Percentiles rank a stretch among this genome's conserved stretches.
Conservation (phyloP, 2,329 filamentous ascomycete genomes). For the Talaromyces sp. region DNA sequence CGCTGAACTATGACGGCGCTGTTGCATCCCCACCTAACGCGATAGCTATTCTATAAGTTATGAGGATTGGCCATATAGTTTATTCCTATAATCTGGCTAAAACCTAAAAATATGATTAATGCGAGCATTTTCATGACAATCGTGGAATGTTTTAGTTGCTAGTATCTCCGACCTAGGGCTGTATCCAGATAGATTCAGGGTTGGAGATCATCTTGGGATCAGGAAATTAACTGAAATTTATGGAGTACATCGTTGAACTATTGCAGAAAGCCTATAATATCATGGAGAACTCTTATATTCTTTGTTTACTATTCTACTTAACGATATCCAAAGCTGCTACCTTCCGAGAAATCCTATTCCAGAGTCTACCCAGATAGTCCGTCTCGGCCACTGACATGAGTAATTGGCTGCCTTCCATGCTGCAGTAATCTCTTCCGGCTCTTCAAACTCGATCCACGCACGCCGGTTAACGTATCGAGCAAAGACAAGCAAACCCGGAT, state of each 20-base stretch:
- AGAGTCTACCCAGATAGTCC: neutral
- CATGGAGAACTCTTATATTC: neutral
- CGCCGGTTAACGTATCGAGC: neutral
- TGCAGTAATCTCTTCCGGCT: neutral
- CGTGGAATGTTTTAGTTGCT: neutral
- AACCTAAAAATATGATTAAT: no score
- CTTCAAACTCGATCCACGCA: neutral
- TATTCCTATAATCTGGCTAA: no score
- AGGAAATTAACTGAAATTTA: neutral
- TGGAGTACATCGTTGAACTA: neutral
- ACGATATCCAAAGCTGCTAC: neutral
- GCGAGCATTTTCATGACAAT: neutral
- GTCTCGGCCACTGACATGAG: neutral
- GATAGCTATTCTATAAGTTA: neutral
- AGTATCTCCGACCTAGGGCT: neutral
- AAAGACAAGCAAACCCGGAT: neutral
- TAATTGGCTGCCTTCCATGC: neutral
- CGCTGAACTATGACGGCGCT: constrained; percentile 43
- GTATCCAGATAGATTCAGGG: neutral
- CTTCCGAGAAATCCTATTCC: neutral
- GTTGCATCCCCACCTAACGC: constrained; percentile 41
- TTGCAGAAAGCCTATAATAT: no score
- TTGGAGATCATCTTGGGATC: neutral
- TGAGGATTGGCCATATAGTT: neutral
- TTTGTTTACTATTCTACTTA: neutral